phyloP scores from a whole-genome alignment of 768 basidiomycete genomes.

The Cyclocybe cylindracea region DNA sequence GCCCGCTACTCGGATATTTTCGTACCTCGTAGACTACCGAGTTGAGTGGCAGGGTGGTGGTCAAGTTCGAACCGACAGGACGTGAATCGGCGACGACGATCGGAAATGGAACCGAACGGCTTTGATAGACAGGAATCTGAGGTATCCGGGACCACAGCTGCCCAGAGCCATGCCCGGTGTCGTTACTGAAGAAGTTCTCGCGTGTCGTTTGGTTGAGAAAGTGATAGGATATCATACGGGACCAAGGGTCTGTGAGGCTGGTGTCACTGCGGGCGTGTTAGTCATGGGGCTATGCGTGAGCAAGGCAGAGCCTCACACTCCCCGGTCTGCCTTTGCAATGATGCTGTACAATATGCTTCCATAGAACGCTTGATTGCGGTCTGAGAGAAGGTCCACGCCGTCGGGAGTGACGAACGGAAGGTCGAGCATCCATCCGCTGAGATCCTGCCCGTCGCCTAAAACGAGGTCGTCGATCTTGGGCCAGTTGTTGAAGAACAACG shows the following conservation, averaged over 20 bases:
- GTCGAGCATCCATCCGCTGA: slow-evolving; percentile 59
- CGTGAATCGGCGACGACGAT: slow-evolving; percentile 62
- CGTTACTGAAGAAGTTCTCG: slow-evolving; percentile 59
- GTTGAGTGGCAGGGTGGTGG: slow-evolving; percentile 37
- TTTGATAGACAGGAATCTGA: slow-evolving; percentile 49
- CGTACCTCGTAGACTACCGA: slow-evolving; percentile 61
- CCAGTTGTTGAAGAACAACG: slow-evolving; percentile 65
- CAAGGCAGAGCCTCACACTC: slow-evolving; percentile 43
- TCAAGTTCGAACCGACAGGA: slow-evolving; percentile 44
- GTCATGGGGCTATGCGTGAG: neutral
- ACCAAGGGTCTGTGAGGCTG: slow-evolving; percentile 65
- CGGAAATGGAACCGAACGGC: slow-evolving; percentile 60
- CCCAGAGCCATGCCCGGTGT: slow-evolving; percentile 69
- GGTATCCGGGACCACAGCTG: slow-evolving; percentile 66
- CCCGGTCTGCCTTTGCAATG: slow-evolving; percentile 52
- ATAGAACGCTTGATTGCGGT: slow-evolving; percentile 51
- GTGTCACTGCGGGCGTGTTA: slow-evolving; percentile 46
- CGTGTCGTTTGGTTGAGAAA: slow-evolving; percentile 68
- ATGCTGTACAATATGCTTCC: slow-evolving; percentile 56
- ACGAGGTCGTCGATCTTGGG: slow-evolving; percentile 58
- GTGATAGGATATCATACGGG: slow-evolving; percentile 69
- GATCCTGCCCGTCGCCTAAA: slow-evolving; percentile 48
- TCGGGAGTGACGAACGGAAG: slow-evolving; percentile 55
- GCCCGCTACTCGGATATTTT: neutral
- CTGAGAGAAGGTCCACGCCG: slow-evolving; percentile 45